Evolutionary conservation across 768 basidiomycete species (phyloP).

Genomic region (Boletus subparvulus): DNA sequence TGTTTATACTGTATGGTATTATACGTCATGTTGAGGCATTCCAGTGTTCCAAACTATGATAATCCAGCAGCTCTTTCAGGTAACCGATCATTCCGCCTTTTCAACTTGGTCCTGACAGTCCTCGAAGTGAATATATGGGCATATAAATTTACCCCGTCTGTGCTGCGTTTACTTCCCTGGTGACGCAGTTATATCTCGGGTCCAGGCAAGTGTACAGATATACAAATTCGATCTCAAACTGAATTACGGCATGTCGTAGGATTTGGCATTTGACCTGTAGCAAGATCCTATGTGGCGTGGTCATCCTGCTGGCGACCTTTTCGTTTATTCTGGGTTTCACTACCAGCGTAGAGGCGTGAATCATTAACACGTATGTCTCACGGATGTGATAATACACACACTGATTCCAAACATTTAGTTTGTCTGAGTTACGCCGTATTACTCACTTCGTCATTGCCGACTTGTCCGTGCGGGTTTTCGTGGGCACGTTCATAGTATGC

Average conservation of each 20-base stretch:
- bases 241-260: neutral
- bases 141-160: slow-evolving; percentile 50
- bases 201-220: slow-evolving; percentile 36
- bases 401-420: slow-evolving; percentile 25
- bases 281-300: slow-evolving; percentile 30
- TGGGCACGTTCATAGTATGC: slow-evolving; percentile 44
- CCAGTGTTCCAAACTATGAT: slow-evolving; percentile 13
- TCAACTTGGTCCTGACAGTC: neutral
- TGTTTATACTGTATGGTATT: slow-evolving; percentile 18
- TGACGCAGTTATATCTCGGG: slow-evolving; percentile 49
- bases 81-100: neutral
- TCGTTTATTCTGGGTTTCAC: slow-evolving; percentile 45
- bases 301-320: slow-evolving; percentile 36
- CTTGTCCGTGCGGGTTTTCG: slow-evolving; percentile 45
- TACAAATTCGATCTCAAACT: neutral
- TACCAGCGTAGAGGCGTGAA: slow-evolving; percentile 43
- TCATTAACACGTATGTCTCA: slow-evolving; percentile 39
- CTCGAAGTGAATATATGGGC: slow-evolving; percentile 44
- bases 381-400: neutral
- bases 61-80: slow-evolving; percentile 14
- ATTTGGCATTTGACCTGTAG: slow-evolving; percentile 15
- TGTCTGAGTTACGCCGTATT: slow-evolving; percentile 41
- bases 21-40: slow-evolving; percentile 6
- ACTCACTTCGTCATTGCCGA: slow-evolving; percentile 46
- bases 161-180: slow-evolving; percentile 44